Percentiles rank a stretch among this genome's conserved stretches.
These are phyloP conservation scores for Penicillium psychrosexuale DNA, from an alignment of 2,329 filamentous ascomycete species.

Conservation along the genomic window DNA sequence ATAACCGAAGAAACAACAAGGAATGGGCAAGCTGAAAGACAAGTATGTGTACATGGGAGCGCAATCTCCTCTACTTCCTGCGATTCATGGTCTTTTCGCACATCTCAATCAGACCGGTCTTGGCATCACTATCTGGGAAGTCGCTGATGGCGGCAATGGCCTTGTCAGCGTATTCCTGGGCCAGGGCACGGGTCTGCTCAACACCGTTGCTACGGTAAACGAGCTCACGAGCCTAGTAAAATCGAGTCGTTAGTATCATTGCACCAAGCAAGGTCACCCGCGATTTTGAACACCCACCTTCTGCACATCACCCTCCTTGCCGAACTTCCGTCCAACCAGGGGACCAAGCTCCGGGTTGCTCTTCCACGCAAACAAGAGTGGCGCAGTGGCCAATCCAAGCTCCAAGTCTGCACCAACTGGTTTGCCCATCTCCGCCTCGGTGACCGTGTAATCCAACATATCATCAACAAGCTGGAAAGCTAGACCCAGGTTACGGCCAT, in stretches of 20 bases:
- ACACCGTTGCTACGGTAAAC: constrained; percentile 82
- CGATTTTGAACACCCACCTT: constrained; percentile 56
- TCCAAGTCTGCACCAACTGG: constrained; percentile 92
- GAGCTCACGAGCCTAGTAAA: constrained; percentile 72
- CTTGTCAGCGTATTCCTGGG: constrained; percentile 84
- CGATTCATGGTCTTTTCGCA: constrained; percentile 86
- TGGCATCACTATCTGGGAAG: constrained; percentile 94
- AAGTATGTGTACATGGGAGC: constrained; percentile 22
- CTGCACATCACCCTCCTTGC: constrained; percentile 75
- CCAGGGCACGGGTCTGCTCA: constrained; percentile 84
- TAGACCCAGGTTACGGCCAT: constrained; percentile 88
- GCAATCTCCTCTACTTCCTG: constrained; percentile 60
- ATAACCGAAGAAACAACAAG: constrained; percentile 10
- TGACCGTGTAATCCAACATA: constrained; percentile 93
- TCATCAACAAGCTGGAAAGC: constrained; percentile 98
- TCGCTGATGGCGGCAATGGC: constrained; percentile 77
- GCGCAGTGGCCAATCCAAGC: constrained; percentile 88
- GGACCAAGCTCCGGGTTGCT: constrained; percentile 77
- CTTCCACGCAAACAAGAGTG: constrained; percentile 94
- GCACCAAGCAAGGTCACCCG: background rate
- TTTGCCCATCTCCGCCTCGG: constrained; percentile 81
- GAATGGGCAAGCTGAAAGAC: constrained; percentile 9
- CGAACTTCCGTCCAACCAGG: constrained; percentile 89
- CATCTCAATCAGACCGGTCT: constrained; percentile 88
- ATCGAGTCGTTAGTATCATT: constrained; percentile 11